These are phyloP conservation scores for Zygosaccharomyces sapae DNA, from an alignment of 1,139 yeast genomes.

Conservation along the genomic window DNA sequence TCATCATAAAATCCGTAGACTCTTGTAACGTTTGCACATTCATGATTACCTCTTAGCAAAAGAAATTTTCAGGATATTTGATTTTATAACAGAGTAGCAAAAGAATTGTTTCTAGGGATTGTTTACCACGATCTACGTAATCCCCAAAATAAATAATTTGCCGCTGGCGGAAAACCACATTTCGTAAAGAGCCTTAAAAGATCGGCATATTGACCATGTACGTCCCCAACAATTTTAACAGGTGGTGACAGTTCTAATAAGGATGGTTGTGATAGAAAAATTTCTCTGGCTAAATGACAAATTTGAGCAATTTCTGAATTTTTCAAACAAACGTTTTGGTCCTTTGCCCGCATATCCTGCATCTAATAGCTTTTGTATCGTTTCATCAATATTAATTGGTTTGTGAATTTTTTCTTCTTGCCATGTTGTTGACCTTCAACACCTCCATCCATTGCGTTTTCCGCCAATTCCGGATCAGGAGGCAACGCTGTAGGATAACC, in stretches of 20 bases:
- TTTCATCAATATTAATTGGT: slow-evolving; percentile 74
- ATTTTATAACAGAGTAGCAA: slow-evolving; percentile 85
- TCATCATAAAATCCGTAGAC: slow-evolving; percentile 97
- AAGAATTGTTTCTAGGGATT: slow-evolving; percentile 84
- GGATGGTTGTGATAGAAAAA: slow-evolving; percentile 83
- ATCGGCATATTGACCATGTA: slow-evolving; percentile 95
- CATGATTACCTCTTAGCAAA: slow-evolving; percentile 92
- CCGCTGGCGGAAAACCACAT: slow-evolving; percentile 97
- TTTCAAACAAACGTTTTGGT: slow-evolving; percentile 82
- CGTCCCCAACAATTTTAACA: slow-evolving; percentile 95
- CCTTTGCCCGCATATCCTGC: slow-evolving; percentile 95
- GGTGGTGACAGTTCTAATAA: slow-evolving; percentile 87
- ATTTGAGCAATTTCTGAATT: slow-evolving; percentile 81
- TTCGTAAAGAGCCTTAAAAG: slow-evolving; percentile 84
- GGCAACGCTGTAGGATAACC: slow-evolving; percentile 18
- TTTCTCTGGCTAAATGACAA: slow-evolving; percentile 82
- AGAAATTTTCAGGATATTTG: slow-evolving; percentile 94
- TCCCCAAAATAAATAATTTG: slow-evolving; percentile 92
- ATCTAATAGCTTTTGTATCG: slow-evolving; percentile 83
- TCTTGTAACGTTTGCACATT: slow-evolving; percentile 91
- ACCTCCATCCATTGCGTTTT: slow-evolving; percentile 11
- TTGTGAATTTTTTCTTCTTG: slow-evolving; percentile 34
- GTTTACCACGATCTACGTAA: slow-evolving; percentile 96
- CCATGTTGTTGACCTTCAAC: slow-evolving; percentile 9
- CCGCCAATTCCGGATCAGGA: slow-evolving; percentile 18